Evolutionary conservation across 1,139 yeast genomes (phyloP).

Genomic region (Scheffersomyces illinoinensis): DNA sequence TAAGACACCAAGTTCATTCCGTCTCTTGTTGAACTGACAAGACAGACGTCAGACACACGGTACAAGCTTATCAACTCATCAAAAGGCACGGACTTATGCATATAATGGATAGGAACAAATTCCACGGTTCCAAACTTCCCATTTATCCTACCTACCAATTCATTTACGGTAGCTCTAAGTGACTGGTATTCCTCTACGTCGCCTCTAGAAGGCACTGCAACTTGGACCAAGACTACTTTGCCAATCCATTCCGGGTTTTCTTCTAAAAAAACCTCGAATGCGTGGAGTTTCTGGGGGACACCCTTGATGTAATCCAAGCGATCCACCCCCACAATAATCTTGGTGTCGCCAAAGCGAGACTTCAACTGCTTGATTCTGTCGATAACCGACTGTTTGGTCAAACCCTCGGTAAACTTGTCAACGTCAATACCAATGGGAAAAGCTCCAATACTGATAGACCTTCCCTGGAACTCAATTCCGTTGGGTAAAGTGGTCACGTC

Average conservation of each 20-base stretch:
- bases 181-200: constrained; percentile 98
- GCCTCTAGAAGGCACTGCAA: constrained; percentile 97
- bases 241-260: constrained; percentile 99
- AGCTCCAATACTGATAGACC: constrained; percentile 87
- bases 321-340: constrained; percentile 94
- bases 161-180: constrained; percentile 90
- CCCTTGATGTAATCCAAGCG: constrained; percentile 95
- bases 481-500: constrained; percentile 86
- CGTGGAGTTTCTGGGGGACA: constrained; percentile 94
- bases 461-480: constrained; percentile 78
- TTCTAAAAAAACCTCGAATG: constrained; percentile 85
- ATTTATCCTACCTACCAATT: constrained; percentile 93
- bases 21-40: constrained; percentile 92
- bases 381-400: constrained; percentile 62
- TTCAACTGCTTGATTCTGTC: constrained; percentile 65
- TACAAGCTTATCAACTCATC: constrained; percentile 89
- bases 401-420: constrained; percentile 82
- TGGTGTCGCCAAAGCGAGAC: constrained; percentile 64
- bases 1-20: constrained; percentile 97
- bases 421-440: constrained; percentile 99
- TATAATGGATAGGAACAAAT: constrained; percentile 94
- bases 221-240: constrained; percentile 91
- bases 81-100: constrained; percentile 90
- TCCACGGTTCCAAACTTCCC: constrained; percentile 97
- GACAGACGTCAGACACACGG: constrained; percentile 82